phyloP scores from a whole-genome alignment of 164 flowering plant genomes.

The Nymphaea colorata region DNA sequence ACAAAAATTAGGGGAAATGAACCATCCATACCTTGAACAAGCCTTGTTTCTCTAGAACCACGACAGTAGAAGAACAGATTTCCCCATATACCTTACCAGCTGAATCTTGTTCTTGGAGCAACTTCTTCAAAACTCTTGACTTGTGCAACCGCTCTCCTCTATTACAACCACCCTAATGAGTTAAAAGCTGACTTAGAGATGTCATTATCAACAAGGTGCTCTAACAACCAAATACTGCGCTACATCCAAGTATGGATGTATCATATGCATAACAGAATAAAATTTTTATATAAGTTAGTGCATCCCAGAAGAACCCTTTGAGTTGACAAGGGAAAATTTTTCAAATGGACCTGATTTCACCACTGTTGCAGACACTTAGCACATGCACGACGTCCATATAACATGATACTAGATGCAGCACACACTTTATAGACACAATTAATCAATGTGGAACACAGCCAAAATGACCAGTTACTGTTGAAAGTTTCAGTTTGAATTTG shows the following conservation, averaged over 20 bases:
- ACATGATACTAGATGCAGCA: too few relatives aligned
- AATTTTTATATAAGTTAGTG: background rate
- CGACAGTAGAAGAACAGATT: slow-evolving; percentile 40
- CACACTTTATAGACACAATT: too few relatives aligned
- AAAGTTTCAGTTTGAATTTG: too few relatives aligned
- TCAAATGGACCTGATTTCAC: too few relatives aligned
- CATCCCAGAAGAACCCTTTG: too few relatives aligned
- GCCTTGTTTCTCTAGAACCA: slow-evolving; percentile 54
- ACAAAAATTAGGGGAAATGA: background rate
- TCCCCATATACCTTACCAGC: slow-evolving; percentile 68
- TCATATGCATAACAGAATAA: background rate
- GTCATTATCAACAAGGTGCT: background rate
- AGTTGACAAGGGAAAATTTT: too few relatives aligned
- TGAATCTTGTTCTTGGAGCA: slow-evolving; percentile 69
- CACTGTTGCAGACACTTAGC: too few relatives aligned
- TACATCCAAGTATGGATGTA: background rate
- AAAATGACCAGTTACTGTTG: too few relatives aligned
- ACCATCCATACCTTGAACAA: slow-evolving; percentile 46
- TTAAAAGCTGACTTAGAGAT: background rate
- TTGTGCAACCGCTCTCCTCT: slow-evolving; percentile 52
- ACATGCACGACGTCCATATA: too few relatives aligned
- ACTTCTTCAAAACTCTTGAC: slow-evolving; percentile 57
- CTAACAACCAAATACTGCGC: background rate
- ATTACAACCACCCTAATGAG: slow-evolving; percentile 51
- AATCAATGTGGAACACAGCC: too few relatives aligned